These are phyloP conservation scores for Colletotrichum tropicicola DNA, from an alignment of 2,329 filamentous ascomycete genomes.

Conservation along the genomic window DNA sequence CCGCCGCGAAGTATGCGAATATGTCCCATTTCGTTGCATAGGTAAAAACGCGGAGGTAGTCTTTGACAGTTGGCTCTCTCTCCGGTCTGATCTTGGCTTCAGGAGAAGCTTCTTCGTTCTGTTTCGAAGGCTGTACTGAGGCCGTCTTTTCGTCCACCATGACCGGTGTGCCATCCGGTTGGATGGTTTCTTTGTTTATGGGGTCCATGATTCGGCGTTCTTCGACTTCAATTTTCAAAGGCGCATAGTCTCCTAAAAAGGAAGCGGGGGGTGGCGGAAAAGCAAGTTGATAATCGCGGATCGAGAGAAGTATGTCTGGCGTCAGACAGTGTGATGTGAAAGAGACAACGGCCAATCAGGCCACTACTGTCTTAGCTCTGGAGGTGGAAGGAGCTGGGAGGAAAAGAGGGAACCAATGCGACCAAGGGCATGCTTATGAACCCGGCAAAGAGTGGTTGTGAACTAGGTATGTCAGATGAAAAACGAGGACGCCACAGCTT, in stretches of 20 bases:
- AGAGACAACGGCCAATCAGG: neutral
- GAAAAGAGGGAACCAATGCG: neutral
- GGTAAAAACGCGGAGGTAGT: conserved; percentile 61
- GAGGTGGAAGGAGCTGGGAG: neutral
- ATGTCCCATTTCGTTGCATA: conserved; percentile 65
- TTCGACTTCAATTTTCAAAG: neutral
- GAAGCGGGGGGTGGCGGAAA: neutral
- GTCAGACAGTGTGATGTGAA: neutral
- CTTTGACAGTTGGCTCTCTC: conserved; percentile 53
- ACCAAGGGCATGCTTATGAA: neutral
- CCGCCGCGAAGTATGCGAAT: conserved; percentile 55
- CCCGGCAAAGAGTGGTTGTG: neutral
- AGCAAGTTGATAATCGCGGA: neutral
- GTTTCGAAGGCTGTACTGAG: neutral
- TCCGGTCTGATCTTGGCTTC: conserved; percentile 50
- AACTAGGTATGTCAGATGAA: too few relatives aligned
- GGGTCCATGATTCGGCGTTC: neutral
- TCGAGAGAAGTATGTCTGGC: neutral
- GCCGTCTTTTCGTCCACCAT: conserved; percentile 9
- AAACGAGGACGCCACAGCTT: neutral
- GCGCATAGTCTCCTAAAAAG: neutral
- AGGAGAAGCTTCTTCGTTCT: conserved; percentile 38
- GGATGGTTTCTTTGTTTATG: neutral
- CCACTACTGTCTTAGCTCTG: neutral
- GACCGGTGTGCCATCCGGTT: neutral